Evolutionary conservation across 805 yeast genomes (phyloP), one percentile per base, ranked within the genome.

Genomic region (Yamadazyma endophytica): DNA sequence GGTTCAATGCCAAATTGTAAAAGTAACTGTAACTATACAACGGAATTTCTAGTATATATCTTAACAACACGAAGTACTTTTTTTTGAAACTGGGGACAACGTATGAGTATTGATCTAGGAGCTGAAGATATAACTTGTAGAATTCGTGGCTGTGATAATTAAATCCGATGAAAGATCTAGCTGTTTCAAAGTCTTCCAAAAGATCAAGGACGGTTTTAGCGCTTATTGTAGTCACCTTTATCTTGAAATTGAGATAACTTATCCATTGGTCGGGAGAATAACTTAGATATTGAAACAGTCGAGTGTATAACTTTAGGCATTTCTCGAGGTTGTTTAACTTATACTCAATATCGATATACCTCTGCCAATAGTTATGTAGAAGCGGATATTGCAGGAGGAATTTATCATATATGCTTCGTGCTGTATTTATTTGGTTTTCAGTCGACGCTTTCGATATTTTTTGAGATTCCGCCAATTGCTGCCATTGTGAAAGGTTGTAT

Each of bases 331-430:
- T 45, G 1, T 76, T 77, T 18, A 73, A 46, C 19, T 51, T 54
- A 40, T 64, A 70, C 40, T 68, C 70, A 63, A 68, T 56, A 3
- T 52, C 45, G 0, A 82, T 80, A 47, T 57, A 75, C 22, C 68
- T 59, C n/a, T 73, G 53, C 84, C 84, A 79, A 43, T 74, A 74
- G 26, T 70, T 72, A 39, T 69, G 75, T 18, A 70, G 50, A 4
- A 56, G 48, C 0, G 85, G 84, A 42, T 54, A 77, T 28, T 63
- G 60, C 14, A 24, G 24, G 3, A 41, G 30, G 19, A 41, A 33
- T 15, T 35, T 29, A 9, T 16, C 7, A 18, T 36, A 41, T 9
- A 38, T 28, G 3, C 31, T 16, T 31, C 45, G 29, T 18, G 33
- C 26, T 9, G 35, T 17, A 7, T 22, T 27, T 9, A 35, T 13